Conservation (phyloP, 1,284 basidiomycete species). For the Pseudozyma pruni region DNA sequence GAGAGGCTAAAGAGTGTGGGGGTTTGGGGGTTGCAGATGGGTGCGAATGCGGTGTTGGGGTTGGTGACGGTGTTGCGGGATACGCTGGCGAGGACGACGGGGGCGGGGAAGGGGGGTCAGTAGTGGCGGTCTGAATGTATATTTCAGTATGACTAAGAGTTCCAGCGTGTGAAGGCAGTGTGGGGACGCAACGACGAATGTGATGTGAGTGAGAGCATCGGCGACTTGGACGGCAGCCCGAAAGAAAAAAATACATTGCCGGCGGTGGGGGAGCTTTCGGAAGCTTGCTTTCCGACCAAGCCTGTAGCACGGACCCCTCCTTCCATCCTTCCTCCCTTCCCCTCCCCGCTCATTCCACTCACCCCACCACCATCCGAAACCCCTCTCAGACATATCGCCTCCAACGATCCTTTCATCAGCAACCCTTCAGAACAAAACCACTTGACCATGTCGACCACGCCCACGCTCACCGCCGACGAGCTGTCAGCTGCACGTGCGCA, state of each 20-base stretch:
- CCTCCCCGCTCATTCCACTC: too few species aligned
- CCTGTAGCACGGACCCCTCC: conserved; percentile 8
- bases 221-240: too few species aligned
- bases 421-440: too few species aligned
- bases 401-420: not conserved
- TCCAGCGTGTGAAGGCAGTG: too few species aligned
- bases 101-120: conserved; percentile 1
- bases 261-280: not conserved
- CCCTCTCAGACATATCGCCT: not conserved
- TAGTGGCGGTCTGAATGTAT: not conserved
- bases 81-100: conserved; percentile 36
- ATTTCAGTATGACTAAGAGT: too few species aligned
- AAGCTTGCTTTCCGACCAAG: conserved; percentile 8
- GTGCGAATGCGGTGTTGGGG: conserved; percentile 44
- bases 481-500: conserved; percentile 10
- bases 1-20: conserved; percentile 62
- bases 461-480: conserved; percentile 2
- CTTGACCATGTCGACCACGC: conserved; percentile 2
- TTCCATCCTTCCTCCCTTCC: too few species aligned
- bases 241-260: too few species aligned
- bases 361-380: not conserved
- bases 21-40: conserved; percentile 58
- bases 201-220: too few species aligned
- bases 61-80: conserved; percentile 46
- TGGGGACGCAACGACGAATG: too few species aligned